Evolutionary conservation across 306 rosid species (phyloP).

Genomic region (Castanea mollissima): DNA sequence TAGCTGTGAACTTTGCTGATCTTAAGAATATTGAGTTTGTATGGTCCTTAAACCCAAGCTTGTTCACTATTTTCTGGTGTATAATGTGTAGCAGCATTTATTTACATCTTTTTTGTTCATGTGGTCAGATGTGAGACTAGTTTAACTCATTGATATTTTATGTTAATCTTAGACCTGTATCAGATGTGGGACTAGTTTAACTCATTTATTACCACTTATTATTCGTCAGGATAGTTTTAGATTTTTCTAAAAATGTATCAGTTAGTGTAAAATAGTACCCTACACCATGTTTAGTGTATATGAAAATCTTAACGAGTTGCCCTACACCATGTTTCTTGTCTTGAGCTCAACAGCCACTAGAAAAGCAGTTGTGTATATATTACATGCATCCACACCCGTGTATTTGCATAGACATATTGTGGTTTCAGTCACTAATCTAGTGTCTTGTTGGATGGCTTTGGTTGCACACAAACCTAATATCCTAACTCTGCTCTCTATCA

Average conservation of each 20-base stretch:
- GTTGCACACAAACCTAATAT: too few relatives aligned
- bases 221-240: not conserved
- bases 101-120: not conserved
- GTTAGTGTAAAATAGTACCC: not conserved
- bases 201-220: not conserved
- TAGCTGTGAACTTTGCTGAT: conserved; percentile 80
- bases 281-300: not conserved
- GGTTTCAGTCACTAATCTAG: too few relatives aligned
- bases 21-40: conserved; percentile 86
- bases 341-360: not conserved
- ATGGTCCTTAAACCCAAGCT: conserved; percentile 36
- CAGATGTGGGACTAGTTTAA: not conserved
- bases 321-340: not conserved
- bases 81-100: not conserved
- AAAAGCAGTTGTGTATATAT: not conserved
- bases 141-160: not conserved
- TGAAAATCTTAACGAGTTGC: not conserved
- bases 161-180: not conserved
- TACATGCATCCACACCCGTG: too few relatives aligned
- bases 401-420: too few relatives aligned
- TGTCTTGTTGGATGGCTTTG: too few relatives aligned
- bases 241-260: not conserved
- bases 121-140: not conserved
- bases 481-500: too few relatives aligned
- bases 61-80: conserved; percentile 11